Base-by-base conservation (phyloP, 805 yeast genomes). In the Cyberlindnera xishuangbannaensis region DNA sequence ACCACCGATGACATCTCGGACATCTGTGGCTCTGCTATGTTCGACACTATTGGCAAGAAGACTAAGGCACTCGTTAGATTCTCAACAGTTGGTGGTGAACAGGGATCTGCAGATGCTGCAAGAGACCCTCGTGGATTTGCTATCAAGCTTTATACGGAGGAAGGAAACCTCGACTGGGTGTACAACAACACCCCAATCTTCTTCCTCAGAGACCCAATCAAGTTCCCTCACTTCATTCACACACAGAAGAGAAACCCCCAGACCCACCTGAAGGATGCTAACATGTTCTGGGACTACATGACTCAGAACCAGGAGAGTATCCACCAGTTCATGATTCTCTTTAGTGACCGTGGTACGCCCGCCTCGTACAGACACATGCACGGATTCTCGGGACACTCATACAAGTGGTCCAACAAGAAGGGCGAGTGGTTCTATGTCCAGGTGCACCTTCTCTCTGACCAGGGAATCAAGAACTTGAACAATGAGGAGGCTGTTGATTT, bases 101-200 rank as follows among this genome's bases (percentile, higher is more conserved):
- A 65, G 34, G 95, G 92, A 30, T 73, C 86, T 24, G 76, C 92
- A 3, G 94, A 83, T 56, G 70, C 88, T 27, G 85, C 83, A 18
- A 76, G 95, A 65, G 95, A 83, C 59, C 94, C 94, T 50, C 73
- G 94, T 65, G 95, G 95, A 14, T 81, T 82, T 53, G 71, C 92
- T 32, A 73, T 78, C 50, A 83, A 84, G 61, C 70, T 83, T 41
- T 81, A 82, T 62, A 83, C 94, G 24, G 83, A 83, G 54, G 84
- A 83, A 62, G 92, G 94, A 51, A 79, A 81, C 64, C 69, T 79
- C 61, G 95, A 83, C 62, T 76, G 81, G 65, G 95, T 83, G 17
- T 81, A 78, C 65, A 84, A 83, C 69, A 83, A 84, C 63, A 83
- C 92, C 18, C 95, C 95, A 10, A 71, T 84, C 36, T 84, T 84